Base-by-base conservation (phyloP, 345 rosid species). In the Pugionium cornutum region DNA sequence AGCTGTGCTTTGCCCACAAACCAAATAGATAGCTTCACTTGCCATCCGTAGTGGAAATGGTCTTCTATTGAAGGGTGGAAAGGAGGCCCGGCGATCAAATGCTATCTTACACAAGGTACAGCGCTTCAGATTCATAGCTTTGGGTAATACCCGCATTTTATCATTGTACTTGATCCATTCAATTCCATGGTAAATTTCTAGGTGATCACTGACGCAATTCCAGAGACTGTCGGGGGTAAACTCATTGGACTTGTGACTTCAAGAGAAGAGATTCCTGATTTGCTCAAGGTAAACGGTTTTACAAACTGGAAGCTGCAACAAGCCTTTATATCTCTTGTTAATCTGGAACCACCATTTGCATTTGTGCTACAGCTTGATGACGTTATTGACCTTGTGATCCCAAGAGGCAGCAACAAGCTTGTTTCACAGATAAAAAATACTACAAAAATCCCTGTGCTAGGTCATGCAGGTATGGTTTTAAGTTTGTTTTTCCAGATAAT, bases 21-120 rank as follows among this genome's bases (percentile, higher is more conserved):
- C 64, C 77, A 69, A 80, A 77, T 70, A 95, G 99, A 95, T 95
- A 47, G 92, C 99, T 77, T 86, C 97, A 34, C 79, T 95, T 75
- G 96, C 99, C 31, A 83, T 95, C 64, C 91, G 89, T 53, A 95
- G 97, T 75, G 99, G 99, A 73, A 95, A 95, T 67, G 99, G 91
- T 53, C 87, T 91, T 58, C 82, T 95, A 33, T 67, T 95, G 66
- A 95, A 95, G 83, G 99, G 99, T 45, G 99, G 99, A 58, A 95
- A 91, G 77, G 99, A 95, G 76, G 97, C 99, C 54, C 80, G 76
- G 72, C 75, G 83, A 34, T 95, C 99, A 44, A 95, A 95, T 87
- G 95, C 92, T 65, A 84, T 91, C 75, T 70, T 95, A 79, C 97
- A 91, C 78, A 91, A 89, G 96, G 99, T 87, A 75, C 62, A 30